Evolutionary conservation across 352 stramenopile species (phyloP), one percentile per base, ranked within the genome.

Genomic region (Thraustochytrium striatum): DNA sequence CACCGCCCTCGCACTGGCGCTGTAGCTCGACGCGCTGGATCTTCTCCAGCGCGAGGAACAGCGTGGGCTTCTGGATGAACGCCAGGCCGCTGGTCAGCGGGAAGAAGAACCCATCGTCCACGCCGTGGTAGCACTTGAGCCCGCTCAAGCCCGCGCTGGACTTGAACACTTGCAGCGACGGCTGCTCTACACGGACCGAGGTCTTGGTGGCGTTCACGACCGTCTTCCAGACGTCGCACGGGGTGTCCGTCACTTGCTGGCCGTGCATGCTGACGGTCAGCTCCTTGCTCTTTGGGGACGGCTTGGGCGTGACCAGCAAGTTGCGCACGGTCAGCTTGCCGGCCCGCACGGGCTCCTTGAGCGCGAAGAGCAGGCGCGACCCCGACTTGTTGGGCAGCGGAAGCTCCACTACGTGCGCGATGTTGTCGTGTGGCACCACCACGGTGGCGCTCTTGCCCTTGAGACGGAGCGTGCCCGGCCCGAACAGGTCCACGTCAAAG

Each of bases 91-190:
- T 13, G 7, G 44, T 25, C 11, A 75, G 52, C 19, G 65, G 65
- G 65, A 61, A 75, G 19, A 75, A 3, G 5, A 75, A 19, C 19
- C 65, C 65, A 25, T 75, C 65, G 30, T 75, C 61, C 32, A 75
- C 65, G 25, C 52, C 52, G 65, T 75, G 65, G n/a, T 75, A 75
- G 41, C 65, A 75, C 50, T 75, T 75, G 50, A 75, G 5, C 32
- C 33, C 32, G 0, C 11, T 39, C 21, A 30, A 28, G 1, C 50
- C 50, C 35, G 43, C 30, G 25, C 52, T 75, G 44, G 30, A 25
- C 9, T 43, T 30, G 47, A 75, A 75, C 9, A 50, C 16, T 39
- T 9, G 16, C 32, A 43, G 28, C 21, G 65, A 30, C 9, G 65
- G 65, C 47, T 75, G 41, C 9, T 43, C 32, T 8, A 75, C 5